Evolutionary conservation across 495 filamentous ascomycete genomes (phyloP).

Genomic region (Neurospora sublineolata): DNA sequence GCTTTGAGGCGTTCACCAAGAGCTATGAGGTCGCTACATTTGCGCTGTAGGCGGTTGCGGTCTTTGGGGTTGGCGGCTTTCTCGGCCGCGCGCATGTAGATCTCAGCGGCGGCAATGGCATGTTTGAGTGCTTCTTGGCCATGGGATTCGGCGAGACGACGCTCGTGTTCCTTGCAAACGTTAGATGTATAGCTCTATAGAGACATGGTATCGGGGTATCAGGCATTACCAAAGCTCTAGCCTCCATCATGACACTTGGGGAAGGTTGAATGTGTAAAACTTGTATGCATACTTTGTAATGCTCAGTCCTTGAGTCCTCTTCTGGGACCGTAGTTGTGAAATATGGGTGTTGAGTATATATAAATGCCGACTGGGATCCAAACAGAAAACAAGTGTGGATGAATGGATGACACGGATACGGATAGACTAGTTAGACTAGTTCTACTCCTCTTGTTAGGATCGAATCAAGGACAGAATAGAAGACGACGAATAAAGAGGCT

Average conservation of each 20-base stretch:
- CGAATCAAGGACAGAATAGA: background rate
- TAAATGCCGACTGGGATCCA: background rate
- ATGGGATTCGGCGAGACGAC: constrained; percentile 37
- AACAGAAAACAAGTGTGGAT: background rate
- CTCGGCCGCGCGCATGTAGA: constrained; percentile 62
- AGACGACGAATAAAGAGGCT: background rate
- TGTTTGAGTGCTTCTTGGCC: constrained; percentile 59
- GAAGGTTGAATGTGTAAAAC: background rate
- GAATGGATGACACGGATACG: background rate
- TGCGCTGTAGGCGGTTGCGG: constrained; percentile 45
- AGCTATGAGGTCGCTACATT: constrained; percentile 53
- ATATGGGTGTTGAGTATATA: background rate
- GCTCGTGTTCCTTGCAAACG: constrained; percentile 47
- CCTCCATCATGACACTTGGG: constrained; percentile 16
- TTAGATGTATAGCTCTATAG: constrained; percentile 19
- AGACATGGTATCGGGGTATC: background rate
- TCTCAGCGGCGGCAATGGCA: constrained; percentile 62
- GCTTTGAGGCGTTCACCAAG: constrained; percentile 66
- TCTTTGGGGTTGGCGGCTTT: constrained; percentile 41
- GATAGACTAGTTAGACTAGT: background rate
- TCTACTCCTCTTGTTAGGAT: background rate
- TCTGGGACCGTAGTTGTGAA: background rate
- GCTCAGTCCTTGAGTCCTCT: background rate
- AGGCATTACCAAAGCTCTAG: constrained; percentile 9
- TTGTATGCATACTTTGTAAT: constrained; percentile 2